A percentile compares a stretch with the other conserved stretches of the same genome.
These are phyloP conservation scores for Ajuga chamaepitys DNA, from an alignment of 257 asterid genomes.

Conservation along the genomic window DNA sequence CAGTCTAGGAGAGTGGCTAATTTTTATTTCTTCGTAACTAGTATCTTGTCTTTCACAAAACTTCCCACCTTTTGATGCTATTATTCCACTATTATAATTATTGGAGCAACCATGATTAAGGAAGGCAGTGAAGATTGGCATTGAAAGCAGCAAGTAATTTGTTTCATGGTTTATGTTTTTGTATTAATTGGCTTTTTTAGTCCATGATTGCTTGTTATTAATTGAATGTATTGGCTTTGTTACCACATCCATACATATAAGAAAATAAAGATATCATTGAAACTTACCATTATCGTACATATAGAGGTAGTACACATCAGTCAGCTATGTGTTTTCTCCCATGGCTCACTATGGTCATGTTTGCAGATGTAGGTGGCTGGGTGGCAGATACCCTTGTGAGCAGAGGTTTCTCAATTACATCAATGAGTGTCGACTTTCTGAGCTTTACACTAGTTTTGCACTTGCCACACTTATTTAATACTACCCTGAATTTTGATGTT, in stretches of 20 bases:
- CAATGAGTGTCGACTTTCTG: background rate
- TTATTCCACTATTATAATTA: conserved; percentile 60
- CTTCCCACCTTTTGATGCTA: conserved; percentile 73
- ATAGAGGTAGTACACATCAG: too few relatives aligned
- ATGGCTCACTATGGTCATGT: too few relatives aligned
- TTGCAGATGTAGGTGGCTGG: too few relatives aligned
- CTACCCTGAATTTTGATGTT: background rate
- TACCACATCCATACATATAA: too few relatives aligned
- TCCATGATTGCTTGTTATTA: background rate
- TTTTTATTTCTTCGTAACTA: conserved; percentile 72
- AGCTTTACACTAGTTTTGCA: background rate
- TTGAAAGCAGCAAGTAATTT: conserved; percentile 67
- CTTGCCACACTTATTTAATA: background rate
- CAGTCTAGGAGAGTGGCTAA: conserved; percentile 96
- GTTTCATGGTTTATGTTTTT: background rate
- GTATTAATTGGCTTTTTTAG: background rate
- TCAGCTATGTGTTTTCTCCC: too few relatives aligned
- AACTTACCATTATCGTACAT: too few relatives aligned
- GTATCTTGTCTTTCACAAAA: conserved; percentile 58
- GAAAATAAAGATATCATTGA: too few relatives aligned
- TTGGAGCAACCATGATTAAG: conserved; percentile 76
- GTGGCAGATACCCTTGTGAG: too few relatives aligned
- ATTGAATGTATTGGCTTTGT: too few relatives aligned
- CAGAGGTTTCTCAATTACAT: too few relatives aligned
- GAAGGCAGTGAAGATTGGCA: conserved; percentile 86